Evolutionary conservation across 805 yeast species (phyloP), one percentile per base, ranked within the genome.

Genomic region (Saturnispora gosingensis): DNA sequence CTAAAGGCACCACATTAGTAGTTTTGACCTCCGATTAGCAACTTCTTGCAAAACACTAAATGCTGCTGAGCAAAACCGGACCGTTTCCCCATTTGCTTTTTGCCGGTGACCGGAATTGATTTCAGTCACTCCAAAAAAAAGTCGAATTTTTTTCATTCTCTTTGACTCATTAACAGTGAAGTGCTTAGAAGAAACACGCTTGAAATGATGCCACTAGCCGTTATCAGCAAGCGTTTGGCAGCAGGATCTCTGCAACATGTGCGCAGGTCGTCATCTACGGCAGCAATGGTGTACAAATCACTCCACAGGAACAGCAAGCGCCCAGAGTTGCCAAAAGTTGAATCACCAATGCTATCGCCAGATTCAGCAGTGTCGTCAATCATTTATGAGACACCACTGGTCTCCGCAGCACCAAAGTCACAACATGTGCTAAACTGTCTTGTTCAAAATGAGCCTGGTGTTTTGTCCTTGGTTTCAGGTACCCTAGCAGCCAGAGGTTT

Each of bases 401-500:
- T 83, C 38, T 72, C 81, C 2, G 71, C 61, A 46, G 76, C 79
- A 4, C 87, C 89, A 42, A 74, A 77, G 59, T 83, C 85, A 59
- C 86, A 86, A 63, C 99, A 93, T 62, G 95, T 93, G 44, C 76
- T 93, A 67, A 93, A 91, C 77, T 93, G 99, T 73, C 77, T 93
- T 65, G 99, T 93, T 16, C 98, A 93, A 72, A 91, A 93, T 69
- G 99, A 93, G 72, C 98, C 99, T 7, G 99, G 99, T 76, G 99
- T 93, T 45, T 74, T 93, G 61, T 84, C 96, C 35, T 80, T 91
- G 51, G 87, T 93, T 43, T 85, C 97, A 6, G 97, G 97, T 51
- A 89, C 96, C 50, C 77, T 93, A 59, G 99, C 99, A 38, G 98
- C 97, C 39, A 80, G 99, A 68, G 99, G 99, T 16, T 93, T 93